A percentile compares a stretch with the other conserved stretches of the same genome.
These are phyloP conservation scores for Mycena polygramma DNA, from an alignment of 768 basidiomycete genomes.

Conservation along the genomic window DNA sequence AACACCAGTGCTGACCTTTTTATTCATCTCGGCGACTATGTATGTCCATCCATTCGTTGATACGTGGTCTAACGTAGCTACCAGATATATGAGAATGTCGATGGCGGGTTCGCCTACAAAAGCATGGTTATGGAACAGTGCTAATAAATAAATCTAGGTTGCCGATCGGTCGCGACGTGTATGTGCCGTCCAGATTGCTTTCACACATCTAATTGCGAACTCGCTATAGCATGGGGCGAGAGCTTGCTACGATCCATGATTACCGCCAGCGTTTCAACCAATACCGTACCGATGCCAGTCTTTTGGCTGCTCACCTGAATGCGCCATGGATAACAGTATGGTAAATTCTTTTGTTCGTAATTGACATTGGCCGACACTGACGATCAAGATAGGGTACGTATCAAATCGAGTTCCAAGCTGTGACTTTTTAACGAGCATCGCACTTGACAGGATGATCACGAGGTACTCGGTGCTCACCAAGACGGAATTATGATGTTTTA, in stretches of 20 bases:
- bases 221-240: constrained; percentile 55
- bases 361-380: neutral
- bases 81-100: constrained; percentile 65
- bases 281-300: constrained; percentile 65
- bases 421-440: neutral
- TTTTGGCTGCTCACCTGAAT: constrained; percentile 61
- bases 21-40: constrained; percentile 65
- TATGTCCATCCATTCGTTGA: too few relatives aligned
- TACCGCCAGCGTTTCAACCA: constrained; percentile 65
- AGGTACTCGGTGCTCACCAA: constrained; percentile 45
- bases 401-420: neutral
- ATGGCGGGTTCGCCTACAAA: constrained; percentile 45
- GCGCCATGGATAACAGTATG: constrained; percentile 72
- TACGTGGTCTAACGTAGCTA: too few relatives aligned
- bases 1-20: constrained; percentile 67
- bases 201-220: neutral
- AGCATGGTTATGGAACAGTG: neutral
- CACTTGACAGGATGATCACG: constrained; percentile 61
- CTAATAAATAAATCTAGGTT: constrained; percentile 46
- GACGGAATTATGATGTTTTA: neutral
- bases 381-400: constrained; percentile 11
- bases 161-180: constrained; percentile 60
- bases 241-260: constrained; percentile 68
- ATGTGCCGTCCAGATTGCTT: neutral
- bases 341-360: constrained; percentile 43